phyloP scores from a whole-genome alignment of 345 rosid species.

The Eucalyptus sp. region DNA sequence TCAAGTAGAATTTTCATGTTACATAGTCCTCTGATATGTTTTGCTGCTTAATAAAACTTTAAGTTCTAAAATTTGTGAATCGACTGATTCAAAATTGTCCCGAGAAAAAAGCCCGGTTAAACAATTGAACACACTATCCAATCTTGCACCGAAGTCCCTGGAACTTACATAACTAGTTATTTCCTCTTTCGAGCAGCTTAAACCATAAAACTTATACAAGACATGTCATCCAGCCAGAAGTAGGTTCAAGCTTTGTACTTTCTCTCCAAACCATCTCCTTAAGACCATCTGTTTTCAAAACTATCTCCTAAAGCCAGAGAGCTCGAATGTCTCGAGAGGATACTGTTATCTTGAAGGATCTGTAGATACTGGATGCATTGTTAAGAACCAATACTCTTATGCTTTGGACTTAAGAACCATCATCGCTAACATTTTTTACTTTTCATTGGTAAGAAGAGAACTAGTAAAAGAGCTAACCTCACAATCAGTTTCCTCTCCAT shows the following conservation, averaged over 20 bases:
- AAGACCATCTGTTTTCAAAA: neutral
- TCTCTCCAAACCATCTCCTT: neutral
- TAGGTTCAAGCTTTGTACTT: neutral
- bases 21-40: neutral
- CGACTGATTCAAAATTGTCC: neutral
- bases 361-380: neutral
- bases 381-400: neutral
- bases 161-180: neutral
- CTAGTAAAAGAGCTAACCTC: slow-evolving; percentile 25
- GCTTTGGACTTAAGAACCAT: neutral
- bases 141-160: neutral
- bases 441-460: neutral
- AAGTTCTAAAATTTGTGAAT: neutral
- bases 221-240: neutral
- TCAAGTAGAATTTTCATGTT: neutral
- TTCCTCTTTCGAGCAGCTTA: neutral
- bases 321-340: neutral
- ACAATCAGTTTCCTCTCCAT: slow-evolving; percentile 26
- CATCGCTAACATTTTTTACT: neutral
- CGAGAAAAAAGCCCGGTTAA: neutral
- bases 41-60: neutral
- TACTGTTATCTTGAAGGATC: neutral
- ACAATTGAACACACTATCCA: neutral
- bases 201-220: neutral
- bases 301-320: neutral